Base-by-base conservation (phyloP, 306 rosid genomes). In the Quercus alba region DNA sequence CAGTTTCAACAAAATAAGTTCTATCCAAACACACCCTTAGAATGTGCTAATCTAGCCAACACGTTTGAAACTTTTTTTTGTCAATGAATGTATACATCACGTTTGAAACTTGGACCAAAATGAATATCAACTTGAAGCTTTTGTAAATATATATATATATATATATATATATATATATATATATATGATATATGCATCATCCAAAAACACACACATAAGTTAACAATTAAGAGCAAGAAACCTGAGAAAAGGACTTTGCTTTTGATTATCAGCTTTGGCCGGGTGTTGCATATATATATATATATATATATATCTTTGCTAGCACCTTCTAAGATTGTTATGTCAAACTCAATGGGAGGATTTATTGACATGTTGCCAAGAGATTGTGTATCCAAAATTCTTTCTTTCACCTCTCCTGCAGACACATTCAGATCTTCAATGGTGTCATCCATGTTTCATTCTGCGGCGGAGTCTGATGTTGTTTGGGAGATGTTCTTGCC, bases 401-500 rank as follows among this genome's bases (percentile, higher is more conserved):
- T 88, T 8, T 87, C 90, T 0, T 51, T 33, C 8, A 81, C 91
- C 26, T 81, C 90, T 51, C 97, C 94, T 6, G 11, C 57, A 9
- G 89, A 84, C 18, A 86, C 86, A 28, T 86, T 88, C 68, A 66
- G 56, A 56, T 70, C 78, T 58, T 87, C 91, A 49, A 8, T 83
- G 38, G 77, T 92, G 33, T 90, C 94, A 1, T 18, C 89, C 17
- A 28, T 70, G 18, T 87, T 92, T 54, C 77, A 72, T 1, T 83
- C 88, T 0, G 88, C 84, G 3, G 82, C 88, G 0, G 57, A 78
- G 18, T 88, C 93, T 12, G 91, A 90, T 79, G 33, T 69, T 1
- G 84, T 92, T 17, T 92, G 97, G 97, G 85, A 72, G 55, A 83
- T 38, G 9, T 83, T 92, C 71, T 77, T 92, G 71, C 94, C 97